These are phyloP conservation scores for Physcomitrium patens DNA, from an alignment of 225 moss, liverwort and hornwort genomes.

Conservation along the genomic window DNA sequence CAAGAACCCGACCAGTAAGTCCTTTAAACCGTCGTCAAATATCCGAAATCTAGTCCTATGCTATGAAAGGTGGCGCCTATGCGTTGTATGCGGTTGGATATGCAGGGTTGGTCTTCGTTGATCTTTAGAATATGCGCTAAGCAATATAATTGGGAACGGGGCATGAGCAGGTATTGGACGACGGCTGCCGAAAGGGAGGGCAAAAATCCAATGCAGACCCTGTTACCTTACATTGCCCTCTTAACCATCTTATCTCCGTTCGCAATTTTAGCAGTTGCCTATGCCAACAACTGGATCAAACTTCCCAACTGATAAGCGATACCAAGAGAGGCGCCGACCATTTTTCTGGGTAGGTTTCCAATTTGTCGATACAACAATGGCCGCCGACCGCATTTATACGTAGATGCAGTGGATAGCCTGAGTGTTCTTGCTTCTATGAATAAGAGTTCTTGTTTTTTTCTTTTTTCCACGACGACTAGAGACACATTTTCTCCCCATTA, in stretches of 20 bases:
- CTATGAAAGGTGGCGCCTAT: not conserved
- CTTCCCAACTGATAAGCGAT: slow-evolving; percentile 47
- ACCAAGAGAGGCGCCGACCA: slow-evolving; percentile 16
- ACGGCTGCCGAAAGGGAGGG: slow-evolving; percentile 81
- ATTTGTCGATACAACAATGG: slow-evolving; percentile 13
- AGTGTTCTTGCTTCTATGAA: slow-evolving; percentile 23
- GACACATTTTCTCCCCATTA: too few relatives aligned
- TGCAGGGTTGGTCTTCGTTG: not conserved
- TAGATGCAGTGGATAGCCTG: not conserved
- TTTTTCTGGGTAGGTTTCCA: slow-evolving; percentile 10
- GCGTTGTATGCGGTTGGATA: not conserved
- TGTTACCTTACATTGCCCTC: slow-evolving; percentile 75
- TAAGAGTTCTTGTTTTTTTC: slow-evolving; percentile 14
- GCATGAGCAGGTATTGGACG: slow-evolving; percentile 58
- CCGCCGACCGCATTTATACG: not conserved
- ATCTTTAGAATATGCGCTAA: slow-evolving; percentile 16
- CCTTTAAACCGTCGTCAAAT: not conserved
- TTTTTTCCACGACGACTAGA: not conserved
- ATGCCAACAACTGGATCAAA: slow-evolving; percentile 89
- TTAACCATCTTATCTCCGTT: slow-evolving; percentile 70
- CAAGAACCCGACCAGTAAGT: slow-evolving; percentile 94
- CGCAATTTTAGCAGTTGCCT: slow-evolving; percentile 81
- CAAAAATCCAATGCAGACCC: slow-evolving; percentile 81
- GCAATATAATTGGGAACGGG: slow-evolving; percentile 12
- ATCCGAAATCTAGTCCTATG: not conserved